phyloP scores from a whole-genome alignment of 2,329 filamentous ascomycete genomes.

The Pseudogymnoascus sp. region DNA sequence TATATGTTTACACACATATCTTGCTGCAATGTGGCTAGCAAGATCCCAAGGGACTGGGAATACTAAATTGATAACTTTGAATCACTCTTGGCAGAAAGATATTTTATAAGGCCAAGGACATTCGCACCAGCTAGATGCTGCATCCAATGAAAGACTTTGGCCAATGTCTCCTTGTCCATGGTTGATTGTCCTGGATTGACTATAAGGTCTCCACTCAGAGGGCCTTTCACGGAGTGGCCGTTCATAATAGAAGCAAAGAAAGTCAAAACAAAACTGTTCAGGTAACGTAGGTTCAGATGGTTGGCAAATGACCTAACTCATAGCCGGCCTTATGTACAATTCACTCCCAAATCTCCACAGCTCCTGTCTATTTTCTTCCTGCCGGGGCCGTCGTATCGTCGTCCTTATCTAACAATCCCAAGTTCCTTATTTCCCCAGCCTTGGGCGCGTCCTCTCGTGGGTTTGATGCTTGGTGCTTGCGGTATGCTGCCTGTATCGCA shows the following conservation, averaged over 20 bases:
- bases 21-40: background rate
- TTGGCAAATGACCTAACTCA: background rate
- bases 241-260: conserved; percentile 5
- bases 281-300: conserved; percentile 10
- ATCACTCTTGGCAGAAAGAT: background rate
- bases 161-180: background rate
- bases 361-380: conserved; percentile 20
- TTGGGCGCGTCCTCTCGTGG: conserved; percentile 73
- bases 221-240: background rate
- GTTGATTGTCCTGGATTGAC: background rate
- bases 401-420: conserved; percentile 77
- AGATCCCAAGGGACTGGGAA: background rate
- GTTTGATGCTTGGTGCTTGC: conserved; percentile 66
- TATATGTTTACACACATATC: background rate
- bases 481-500: conserved; percentile 75
- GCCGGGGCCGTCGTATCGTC: conserved; percentile 62
- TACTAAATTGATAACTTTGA: background rate
- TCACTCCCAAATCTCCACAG: conserved; percentile 5
- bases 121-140: background rate
- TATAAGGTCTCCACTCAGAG: background rate
- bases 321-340: conserved; percentile 25
- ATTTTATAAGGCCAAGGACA: background rate
- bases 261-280: background rate
- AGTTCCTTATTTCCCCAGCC: conserved; percentile 76
- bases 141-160: background rate